These are phyloP conservation scores for Diddensiella caesifluorescens DNA, from an alignment of 805 yeast genomes.

Conservation along the genomic window DNA sequence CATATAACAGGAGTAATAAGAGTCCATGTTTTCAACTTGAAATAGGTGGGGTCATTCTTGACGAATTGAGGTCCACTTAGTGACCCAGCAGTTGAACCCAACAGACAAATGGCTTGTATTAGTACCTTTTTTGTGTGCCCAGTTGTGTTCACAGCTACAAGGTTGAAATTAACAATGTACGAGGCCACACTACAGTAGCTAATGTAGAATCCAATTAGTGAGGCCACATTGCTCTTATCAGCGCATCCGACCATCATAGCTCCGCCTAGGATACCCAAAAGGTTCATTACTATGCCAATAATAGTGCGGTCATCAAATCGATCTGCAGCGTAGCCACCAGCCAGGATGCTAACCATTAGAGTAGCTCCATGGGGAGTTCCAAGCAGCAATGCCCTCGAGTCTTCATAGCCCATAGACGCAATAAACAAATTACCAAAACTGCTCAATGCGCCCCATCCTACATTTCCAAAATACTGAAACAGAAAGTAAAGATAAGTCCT, in stretches of 20 bases:
- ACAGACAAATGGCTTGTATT: constrained; percentile 50
- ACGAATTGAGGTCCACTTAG: constrained; percentile 69
- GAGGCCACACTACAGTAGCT: constrained; percentile 1
- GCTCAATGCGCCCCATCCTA: constrained; percentile 30
- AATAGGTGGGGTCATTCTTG: no score
- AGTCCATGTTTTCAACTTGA: constrained; percentile 48
- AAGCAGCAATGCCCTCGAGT: constrained; percentile 3
- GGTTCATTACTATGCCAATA: constrained; percentile 2
- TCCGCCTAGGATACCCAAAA: constrained; percentile 5
- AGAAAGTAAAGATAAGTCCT: constrained; percentile 29
- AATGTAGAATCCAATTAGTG: constrained; percentile 4
- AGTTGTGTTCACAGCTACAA: constrained; percentile 45
- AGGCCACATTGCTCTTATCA: constrained; percentile 4
- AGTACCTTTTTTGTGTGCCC: constrained; percentile 66
- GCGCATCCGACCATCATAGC: constrained; percentile 4
- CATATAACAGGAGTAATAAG: background rate
- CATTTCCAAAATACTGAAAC: constrained; percentile 26
- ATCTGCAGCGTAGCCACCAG: constrained; percentile 3
- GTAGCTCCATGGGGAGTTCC: constrained; percentile 5
- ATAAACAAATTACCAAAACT: constrained; percentile 5
- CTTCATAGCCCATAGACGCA: constrained; percentile 8
- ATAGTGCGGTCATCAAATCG: constrained; percentile 5
- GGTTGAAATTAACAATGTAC: constrained; percentile 5
- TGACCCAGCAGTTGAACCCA: constrained; percentile 60
- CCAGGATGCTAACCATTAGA: constrained; percentile 5